Percentiles rank a stretch among this genome's conserved stretches.
Conservation (phyloP, 345 rosid species). For the Schrenkiella parvula region DNA sequence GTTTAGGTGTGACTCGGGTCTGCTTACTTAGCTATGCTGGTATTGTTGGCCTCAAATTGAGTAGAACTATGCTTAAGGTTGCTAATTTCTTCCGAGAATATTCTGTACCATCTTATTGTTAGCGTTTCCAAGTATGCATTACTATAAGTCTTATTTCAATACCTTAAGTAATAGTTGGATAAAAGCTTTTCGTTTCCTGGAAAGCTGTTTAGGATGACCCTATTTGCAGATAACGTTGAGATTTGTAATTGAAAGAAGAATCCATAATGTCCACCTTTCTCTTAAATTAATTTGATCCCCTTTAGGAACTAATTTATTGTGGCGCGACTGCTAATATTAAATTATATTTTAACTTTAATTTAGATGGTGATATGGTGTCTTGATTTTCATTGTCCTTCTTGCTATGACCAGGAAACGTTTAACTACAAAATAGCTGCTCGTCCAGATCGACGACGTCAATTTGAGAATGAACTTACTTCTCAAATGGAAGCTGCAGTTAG, state of each 20-base stretch:
- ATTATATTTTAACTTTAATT: background rate
- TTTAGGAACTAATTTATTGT: background rate
- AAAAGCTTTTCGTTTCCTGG: background rate
- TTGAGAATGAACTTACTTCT: slow-evolving; percentile 83
- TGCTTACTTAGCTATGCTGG: slow-evolving; percentile 8
- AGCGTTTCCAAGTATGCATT: background rate
- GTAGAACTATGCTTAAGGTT: slow-evolving; percentile 11
- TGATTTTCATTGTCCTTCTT: slow-evolving; percentile 14
- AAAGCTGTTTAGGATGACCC: background rate
- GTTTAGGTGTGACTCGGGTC: slow-evolving; percentile 3
- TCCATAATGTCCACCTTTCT: background rate
- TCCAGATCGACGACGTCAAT: slow-evolving; percentile 92
- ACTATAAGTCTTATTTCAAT: background rate
- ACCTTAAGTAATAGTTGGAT: background rate
- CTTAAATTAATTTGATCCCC: background rate
- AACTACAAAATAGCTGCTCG: slow-evolving; percentile 99
- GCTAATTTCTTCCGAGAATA: background rate
- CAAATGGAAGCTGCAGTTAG: slow-evolving; percentile 80
- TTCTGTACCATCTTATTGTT: background rate
- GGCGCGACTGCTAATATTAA: background rate
- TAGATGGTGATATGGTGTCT: background rate
- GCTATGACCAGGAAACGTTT: slow-evolving; percentile 66
- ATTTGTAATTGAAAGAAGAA: background rate
- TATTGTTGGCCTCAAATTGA: background rate
- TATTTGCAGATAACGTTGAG: background rate